Base-by-base conservation (phyloP, 805 yeast genomes). In the Myxozyma neotropica region DNA sequence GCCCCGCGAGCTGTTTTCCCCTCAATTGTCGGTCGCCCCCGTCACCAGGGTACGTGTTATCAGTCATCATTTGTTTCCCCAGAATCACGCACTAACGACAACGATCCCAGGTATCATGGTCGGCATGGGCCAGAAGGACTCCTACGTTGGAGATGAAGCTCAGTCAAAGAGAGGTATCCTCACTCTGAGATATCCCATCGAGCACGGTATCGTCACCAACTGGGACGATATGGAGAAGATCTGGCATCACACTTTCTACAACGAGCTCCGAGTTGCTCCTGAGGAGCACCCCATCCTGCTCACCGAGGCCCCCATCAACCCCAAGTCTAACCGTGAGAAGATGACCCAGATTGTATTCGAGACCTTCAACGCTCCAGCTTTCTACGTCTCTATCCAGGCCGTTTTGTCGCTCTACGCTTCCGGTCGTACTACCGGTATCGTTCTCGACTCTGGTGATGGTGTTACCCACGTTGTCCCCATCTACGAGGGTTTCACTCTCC, bases 161-260 rank as follows among this genome's bases (percentile, higher is more conserved):
- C 99, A 94, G 83, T 91, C 97, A 73, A 94, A 94, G 88, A 91
- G 99, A 89, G 99, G 99, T 92, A 92, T 94, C 78, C 87, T 94
- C 77, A 90, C 97, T 74, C 83, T 94, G 78, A 89, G 96, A 82
- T 94, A 94, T 84, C 99, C 99, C 77, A 94, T 93, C 77, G 98
- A 94, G 84, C 99, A 94, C 85, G 99, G 99, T 89, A 91, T 94
- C 72, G 98, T 94, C 69, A 93, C 96, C 81, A 91, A 94, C 91
- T 94, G 99, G 99, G 97, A 93, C 78, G 99, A 94, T 78, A 94
- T 94, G 99, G 99, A 94, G 84, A 93, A 93, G 83, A 94, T 94
- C 85, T 94, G 99, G 99, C 98, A 94, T 81, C 99, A 94, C 86
- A 94, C 98, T 73, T 94, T 94, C 86, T 93, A 92, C 93, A 94